Evolutionary conservation across 2,329 filamentous ascomycete genomes (phyloP), one percentile per base, ranked within the genome.

Genomic region (Elsinoe perseae): DNA sequence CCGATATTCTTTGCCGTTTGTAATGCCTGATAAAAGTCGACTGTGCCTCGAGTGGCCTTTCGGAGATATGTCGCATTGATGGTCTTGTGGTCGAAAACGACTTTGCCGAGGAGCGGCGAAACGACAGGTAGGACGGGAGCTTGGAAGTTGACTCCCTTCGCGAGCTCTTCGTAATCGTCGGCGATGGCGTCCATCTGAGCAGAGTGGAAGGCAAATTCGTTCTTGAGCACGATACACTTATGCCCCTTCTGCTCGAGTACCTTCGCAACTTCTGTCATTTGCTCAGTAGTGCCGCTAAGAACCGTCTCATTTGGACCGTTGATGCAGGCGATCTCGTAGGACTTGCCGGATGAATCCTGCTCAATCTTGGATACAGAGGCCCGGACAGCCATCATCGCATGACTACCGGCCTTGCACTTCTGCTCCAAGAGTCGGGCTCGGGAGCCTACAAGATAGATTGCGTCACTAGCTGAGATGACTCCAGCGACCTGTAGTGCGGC

Each of bases 31-130:
- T 58, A n/a, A 7, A 71, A 63, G 50, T 68, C 71, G 40, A 79
- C 76, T 2, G 72, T 66, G 59, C 73, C 71, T 20, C 76, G 68
- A 34, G 57, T 58, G n/a, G 57, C 54, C 4, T 54, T 52, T 6
- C 42, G 28, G 2, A 66, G 32, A 32, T 67, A 71, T 2, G n/a
- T 32, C 3, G 61, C 50, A 20, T 50, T 54, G n/a, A 66, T 48
- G 7, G 42, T 50, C 8, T 52, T 44, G 2, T 34, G 57, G 5
- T 64, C 60, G 34, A 16, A 43, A 27, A 70, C 56, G 9, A 67
- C 57, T 9, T 57, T 54, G 2, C 60, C 63, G 7, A 61, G n/a
- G 1, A 67, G 56, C 3, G 69, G 64, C 9, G 62, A 69, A 0
- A 69, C 28, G 32, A 69, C 42, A 14, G 69, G 64, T 14, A 69